Evolutionary conservation across 169 alveolate genomes (phyloP), one percentile per base, ranked within the genome.

Genomic region (Besnoitia besnoiti): DNA sequence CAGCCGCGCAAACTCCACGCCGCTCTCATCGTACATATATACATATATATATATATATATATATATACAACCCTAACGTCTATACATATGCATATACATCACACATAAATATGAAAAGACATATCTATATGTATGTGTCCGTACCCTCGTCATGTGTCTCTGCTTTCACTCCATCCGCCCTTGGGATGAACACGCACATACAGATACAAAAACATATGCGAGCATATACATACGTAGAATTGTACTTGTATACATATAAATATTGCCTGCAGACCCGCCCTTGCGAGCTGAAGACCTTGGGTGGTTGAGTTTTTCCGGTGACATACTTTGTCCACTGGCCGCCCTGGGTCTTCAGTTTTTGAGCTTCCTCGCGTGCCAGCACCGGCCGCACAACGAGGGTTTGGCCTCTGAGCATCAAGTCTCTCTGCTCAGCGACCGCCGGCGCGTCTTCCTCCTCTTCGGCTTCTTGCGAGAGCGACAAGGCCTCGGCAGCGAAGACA

Each of bases 401-500:
- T 8, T 42, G 50, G 35, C 87, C 87, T 8, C 87, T 24, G 16
- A 77, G 55, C 10, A 42, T 7, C 16, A 77, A 40, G 33, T 5
- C 85, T n/a, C 59, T 77, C 35, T 44, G 44, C n/a, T 7, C 61
- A 27, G 55, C 16, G 55, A 2, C 21, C n/a, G 67, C 82, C 21
- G 49, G 35, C 85, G 3, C 85, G 37, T 37, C 27, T 39, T 37
- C 27, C 16, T 77, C 59, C 49, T 30, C 59, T 42, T 77, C 59
- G 40, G 40, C 59, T 19, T 8, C 87, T 77, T 1, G 24, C 44
- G 87, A 39, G n/a, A 77, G n/a, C 8, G 59, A 51, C 49, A 77
- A 55, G 40, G 87, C 87, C 59, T 77, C 61, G 33, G 87, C 87
- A 14, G 87, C 87, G 35, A 77, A 77, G 8, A 42, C 87, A 39